These are phyloP conservation scores for Paramyrothecium roridum DNA, from an alignment of 2,329 filamentous ascomycete species.

Conservation along the genomic window DNA sequence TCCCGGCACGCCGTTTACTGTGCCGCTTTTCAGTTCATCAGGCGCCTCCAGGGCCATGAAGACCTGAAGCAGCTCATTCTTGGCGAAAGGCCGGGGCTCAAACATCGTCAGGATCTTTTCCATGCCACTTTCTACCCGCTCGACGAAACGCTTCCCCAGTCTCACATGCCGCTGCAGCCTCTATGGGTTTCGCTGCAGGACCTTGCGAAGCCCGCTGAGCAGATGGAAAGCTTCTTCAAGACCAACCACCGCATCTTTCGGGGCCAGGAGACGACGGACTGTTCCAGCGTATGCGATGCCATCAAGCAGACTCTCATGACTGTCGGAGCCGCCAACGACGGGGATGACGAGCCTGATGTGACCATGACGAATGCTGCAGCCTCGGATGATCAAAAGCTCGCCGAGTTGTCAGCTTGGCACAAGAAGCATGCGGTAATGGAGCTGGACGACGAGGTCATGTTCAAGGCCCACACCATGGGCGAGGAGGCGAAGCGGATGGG, in stretches of 20 bases:
- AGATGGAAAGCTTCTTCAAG: neutral
- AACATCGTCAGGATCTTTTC: neutral
- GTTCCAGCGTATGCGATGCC: neutral
- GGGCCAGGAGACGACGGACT: neutral
- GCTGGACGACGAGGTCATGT: neutral
- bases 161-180: neutral
- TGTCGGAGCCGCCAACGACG: neutral
- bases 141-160: neutral
- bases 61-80: neutral
- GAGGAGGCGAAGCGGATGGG: neutral
- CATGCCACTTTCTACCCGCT: neutral
- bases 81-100: neutral
- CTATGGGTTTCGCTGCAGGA: neutral
- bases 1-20: neutral
- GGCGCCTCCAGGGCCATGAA: neutral
- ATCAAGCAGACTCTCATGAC: neutral
- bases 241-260: neutral
- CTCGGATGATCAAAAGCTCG: neutral
- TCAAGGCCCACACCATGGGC: neutral
- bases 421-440: neutral
- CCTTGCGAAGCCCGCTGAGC: neutral
- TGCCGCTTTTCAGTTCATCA: neutral
- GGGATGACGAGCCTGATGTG: neutral
- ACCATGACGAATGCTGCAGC: neutral
- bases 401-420: neutral